phyloP scores from a whole-genome alignment of 345 rosid species.

The Iberis pinnata region DNA sequence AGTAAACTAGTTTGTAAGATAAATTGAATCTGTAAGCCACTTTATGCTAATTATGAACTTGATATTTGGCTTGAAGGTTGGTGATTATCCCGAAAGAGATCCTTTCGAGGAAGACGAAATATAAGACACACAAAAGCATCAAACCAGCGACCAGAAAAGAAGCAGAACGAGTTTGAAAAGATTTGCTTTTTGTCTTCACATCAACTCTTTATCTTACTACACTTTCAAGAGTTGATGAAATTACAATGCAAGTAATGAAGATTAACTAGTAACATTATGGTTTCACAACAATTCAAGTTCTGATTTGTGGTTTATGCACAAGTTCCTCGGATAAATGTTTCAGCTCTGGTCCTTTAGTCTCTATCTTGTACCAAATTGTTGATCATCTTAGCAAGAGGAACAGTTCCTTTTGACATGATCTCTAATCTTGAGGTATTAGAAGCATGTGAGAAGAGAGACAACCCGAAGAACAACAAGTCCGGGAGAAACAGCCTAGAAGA shows the following conservation, averaged over 20 bases:
- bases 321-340: slow-evolving; percentile 5
- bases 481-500: slow-evolving; percentile 90
- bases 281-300: slow-evolving; percentile 3
- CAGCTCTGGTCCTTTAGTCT: slow-evolving; percentile 40
- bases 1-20: background rate
- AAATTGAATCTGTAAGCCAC: background rate
- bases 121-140: slow-evolving; percentile 25
- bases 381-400: slow-evolving; percentile 80
- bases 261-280: slow-evolving; percentile 8
- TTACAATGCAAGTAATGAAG: slow-evolving; percentile 9
- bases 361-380: slow-evolving; percentile 68
- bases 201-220: slow-evolving; percentile 9
- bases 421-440: slow-evolving; percentile 86
- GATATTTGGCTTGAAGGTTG: slow-evolving; percentile 49
- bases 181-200: slow-evolving; percentile 11
- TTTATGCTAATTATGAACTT: slow-evolving; percentile 4
- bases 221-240: slow-evolving; percentile 15
- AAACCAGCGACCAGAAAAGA: background rate
- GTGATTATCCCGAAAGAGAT: slow-evolving; percentile 84
- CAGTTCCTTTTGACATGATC: slow-evolving; percentile 92
- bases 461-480: slow-evolving; percentile 67
- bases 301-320: slow-evolving; percentile 22
- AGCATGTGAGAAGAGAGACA: slow-evolving; percentile 72
- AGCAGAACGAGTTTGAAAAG: slow-evolving; percentile 2
- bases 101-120: slow-evolving; percentile 79